Base-by-base conservation (phyloP, 306 rosid species). In the Mucuna pruriens region DNA sequence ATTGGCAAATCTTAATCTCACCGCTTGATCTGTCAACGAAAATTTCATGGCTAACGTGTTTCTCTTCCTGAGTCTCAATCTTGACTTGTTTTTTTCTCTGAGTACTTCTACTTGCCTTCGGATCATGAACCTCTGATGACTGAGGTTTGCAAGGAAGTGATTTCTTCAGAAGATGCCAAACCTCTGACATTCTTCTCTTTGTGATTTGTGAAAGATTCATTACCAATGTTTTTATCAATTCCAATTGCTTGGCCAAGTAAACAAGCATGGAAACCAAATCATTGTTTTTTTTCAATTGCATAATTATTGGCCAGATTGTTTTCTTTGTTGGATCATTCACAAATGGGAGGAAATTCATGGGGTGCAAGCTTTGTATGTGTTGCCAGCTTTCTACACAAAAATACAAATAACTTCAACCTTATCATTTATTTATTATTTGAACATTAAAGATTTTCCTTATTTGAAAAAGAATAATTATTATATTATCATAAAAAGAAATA, bases 111-210 rank as follows among this genome's bases (percentile, higher is more conserved):
- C 16, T 74, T 76, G 67, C 40, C 54, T 48, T 54, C 1, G 91
- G 88, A 62, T 83, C 89, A 85, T 83, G 67, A 67, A 89, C 90
- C 54, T 85, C 91, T 36, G 84, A 74, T 33, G 74, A 75, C n/a
- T 76, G 42, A 39, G 85, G 26, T 57, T 82, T 89, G 88, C 90
- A 87, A 36, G 19, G 65, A 63, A 86, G 64, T 52, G 91, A 85
- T 54, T 76, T 89, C 83, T 75, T 89, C 71, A 87, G 67, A 82
- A 74, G 33, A 65, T 1, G 38, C 91, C 86, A 89, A 46, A 82
- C 3, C 9, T 44, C 80, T 26, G 89, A 68, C 92, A 88, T 88
- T 72, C 23, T 71, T 55, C n/a, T 11, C 26, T 83, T 64, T 33
- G 12, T 51, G 63, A n/a, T 38, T 4, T 26, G 22, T 36, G n/a